Evolutionary conservation across 257 asterid species (phyloP), one percentile per base, ranked within the genome.

Genomic region (Lantana camara): DNA sequence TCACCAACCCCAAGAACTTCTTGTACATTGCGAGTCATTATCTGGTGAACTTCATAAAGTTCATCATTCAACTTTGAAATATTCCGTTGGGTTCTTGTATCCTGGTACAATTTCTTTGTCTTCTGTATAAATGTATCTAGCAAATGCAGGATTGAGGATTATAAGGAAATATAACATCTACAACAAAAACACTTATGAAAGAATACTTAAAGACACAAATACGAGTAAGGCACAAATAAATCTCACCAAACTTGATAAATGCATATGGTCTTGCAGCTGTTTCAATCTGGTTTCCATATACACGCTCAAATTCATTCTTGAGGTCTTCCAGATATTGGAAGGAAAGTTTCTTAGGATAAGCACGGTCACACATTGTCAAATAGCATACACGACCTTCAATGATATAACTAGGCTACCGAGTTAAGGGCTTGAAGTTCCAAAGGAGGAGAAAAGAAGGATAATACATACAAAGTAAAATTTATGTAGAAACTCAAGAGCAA

Each of bases 1-100:
- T 89, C 98, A 77, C 98, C 98, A 68, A 89, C 96, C 51, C 98
- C 97, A 61, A 93, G 97, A 67, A 93, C 98, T 84, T 93, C 98
- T 69, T 93, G 96, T 49, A 93, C 96, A 79, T 93, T 93, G 70
- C 98, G 97, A 66, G 98, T 89, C 98, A 93, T 93, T 46, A 93
- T 89, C 78, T 93, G 98, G 79, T 93, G 98, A 71, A 89, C 98
- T 84, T 93, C 97, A 85, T 93, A 87, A n/a, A 93, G 96, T 65
- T 93, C 98, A 69, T 93, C 98, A 68, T 87, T 93, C 89, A 93
- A 78, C 87, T 89, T 93, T 11, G 97, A 50, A 40, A 93, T 74
- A 69, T 93, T 93, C 50, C 96, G 79, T 69, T 93, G 98, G 62
- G 95, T 83, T 85, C 96, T 85, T 57, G 97, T 93, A 75, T 93